Evolutionary conservation across 2,329 filamentous ascomycete species (phyloP).

Genomic region (Talaromyces sp.): DNA sequence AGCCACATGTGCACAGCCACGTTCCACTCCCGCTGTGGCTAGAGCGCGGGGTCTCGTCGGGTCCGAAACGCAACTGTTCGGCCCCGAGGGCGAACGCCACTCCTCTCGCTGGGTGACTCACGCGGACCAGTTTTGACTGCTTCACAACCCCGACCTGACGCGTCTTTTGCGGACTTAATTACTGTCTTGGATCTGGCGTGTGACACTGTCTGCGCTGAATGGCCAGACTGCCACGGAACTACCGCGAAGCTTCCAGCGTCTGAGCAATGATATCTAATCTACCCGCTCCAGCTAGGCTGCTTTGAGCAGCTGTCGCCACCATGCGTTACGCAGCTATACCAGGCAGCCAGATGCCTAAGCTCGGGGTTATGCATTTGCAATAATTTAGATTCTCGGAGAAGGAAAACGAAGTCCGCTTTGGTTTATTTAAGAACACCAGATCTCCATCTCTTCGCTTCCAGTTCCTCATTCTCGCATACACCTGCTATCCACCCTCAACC

Average conservation of each 20-base stretch:
- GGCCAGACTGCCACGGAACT: not conserved
- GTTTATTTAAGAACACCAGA: not conserved
- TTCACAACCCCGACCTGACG: not conserved
- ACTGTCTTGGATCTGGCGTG: not conserved
- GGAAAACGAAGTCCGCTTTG: not conserved
- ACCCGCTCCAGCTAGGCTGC: not conserved
- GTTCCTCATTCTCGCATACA: not conserved
- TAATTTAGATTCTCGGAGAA: not conserved
- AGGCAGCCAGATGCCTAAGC: slow-evolving; percentile 2
- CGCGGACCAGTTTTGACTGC: not conserved
- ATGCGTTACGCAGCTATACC: not conserved
- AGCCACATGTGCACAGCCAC: not conserved
- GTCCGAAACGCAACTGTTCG: not conserved
- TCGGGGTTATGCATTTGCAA: not conserved
- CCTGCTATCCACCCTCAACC: not conserved
- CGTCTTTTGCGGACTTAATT: not conserved
- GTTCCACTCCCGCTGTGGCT: not conserved
- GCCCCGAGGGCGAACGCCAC: not conserved
- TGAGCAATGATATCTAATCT: slow-evolving; percentile 1
- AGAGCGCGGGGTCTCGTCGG: not conserved
- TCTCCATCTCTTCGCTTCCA: not conserved
- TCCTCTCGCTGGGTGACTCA: not conserved
- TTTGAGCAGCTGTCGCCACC: slow-evolving; percentile 5
- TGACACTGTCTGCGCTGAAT: not conserved
- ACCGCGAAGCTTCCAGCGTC: slow-evolving; percentile 6